phyloP scores from a whole-genome alignment of 2,329 filamentous ascomycete genomes.

The Parascedosporium putredinis region DNA sequence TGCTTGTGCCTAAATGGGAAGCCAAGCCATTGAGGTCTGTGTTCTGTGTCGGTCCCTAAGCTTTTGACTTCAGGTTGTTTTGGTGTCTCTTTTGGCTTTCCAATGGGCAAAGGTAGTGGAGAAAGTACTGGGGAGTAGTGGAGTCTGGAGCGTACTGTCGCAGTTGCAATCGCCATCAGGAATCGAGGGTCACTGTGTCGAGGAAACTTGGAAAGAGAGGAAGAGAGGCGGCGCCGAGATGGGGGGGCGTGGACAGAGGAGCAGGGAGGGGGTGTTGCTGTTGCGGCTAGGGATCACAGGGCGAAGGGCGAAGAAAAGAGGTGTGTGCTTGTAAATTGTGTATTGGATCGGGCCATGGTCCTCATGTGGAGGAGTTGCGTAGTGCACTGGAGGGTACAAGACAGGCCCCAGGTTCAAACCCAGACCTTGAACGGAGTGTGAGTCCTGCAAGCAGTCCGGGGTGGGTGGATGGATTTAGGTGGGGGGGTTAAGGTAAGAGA shows the following conservation, averaged over 20 bases:
- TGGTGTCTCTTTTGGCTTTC: slow-evolving; percentile 2
- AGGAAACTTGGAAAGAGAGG: not conserved
- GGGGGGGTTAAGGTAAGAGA: too few relatives aligned
- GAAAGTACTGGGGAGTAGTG: not conserved
- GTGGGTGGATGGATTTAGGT: too few relatives aligned
- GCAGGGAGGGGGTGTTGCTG: too few relatives aligned
- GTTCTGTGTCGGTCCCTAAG: too few relatives aligned
- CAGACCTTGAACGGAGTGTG: not conserved
- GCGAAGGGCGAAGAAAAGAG: too few relatives aligned
- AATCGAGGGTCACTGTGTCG: not conserved
- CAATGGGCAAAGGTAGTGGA: not conserved
- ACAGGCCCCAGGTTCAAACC: too few relatives aligned
- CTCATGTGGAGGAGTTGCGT: too few relatives aligned
- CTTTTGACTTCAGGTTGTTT: not conserved
- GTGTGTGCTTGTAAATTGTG: too few relatives aligned
- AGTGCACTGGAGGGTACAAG: too few relatives aligned
- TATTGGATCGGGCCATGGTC: not conserved
- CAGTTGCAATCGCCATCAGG: not conserved
- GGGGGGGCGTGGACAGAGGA: too few relatives aligned
- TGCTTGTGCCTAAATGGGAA: slow-evolving; percentile 8
- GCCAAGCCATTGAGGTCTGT: not conserved
- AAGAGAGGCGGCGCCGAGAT: not conserved
- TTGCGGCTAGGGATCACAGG: too few relatives aligned
- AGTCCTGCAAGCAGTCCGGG: too few relatives aligned
- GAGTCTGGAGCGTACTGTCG: not conserved